phyloP scores from a whole-genome alignment of 371 early-diverging fungal genomes.

The Rhizopus sp. region DNA sequence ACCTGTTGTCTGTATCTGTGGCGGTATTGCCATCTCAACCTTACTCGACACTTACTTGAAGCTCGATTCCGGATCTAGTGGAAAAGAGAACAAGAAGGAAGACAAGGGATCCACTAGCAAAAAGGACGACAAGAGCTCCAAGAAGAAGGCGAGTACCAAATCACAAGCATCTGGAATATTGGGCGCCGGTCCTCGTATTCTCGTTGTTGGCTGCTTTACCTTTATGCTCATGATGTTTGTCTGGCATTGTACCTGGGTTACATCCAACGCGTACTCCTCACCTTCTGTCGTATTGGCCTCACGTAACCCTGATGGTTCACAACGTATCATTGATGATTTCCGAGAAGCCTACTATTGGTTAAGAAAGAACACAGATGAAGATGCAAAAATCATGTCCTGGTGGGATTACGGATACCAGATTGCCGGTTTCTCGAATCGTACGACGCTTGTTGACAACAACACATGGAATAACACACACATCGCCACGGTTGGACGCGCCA shows the following conservation, averaged over 20 bases:
- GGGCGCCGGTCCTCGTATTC: constrained; percentile 42
- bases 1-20: constrained; percentile 94
- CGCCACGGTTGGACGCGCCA: constrained; percentile 96
- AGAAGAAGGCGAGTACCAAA: constrained; percentile 22
- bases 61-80: constrained; percentile 15
- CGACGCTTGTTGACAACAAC: constrained; percentile 98
- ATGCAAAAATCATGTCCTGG: constrained; percentile 98
- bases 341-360: constrained; percentile 99
- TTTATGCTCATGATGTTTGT: constrained; percentile 82
- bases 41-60: constrained; percentile 81
- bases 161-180: constrained; percentile 38
- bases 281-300: constrained; percentile 98
- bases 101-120: constrained; percentile 2
- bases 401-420: constrained; percentile 99
- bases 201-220: constrained; percentile 59
- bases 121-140: constrained; percentile 22
- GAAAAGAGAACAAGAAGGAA: constrained; percentile 9
- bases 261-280: constrained; percentile 96
- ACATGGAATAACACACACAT: constrained; percentile 99
- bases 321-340: constrained; percentile 98
- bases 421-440: constrained; percentile 98
- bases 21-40: constrained; percentile 89
- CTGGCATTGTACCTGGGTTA: constrained; percentile 98
- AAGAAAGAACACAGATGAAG: constrained; percentile 90
- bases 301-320: constrained; percentile 81